Evolutionary conservation across 106 monocot genomes (phyloP), one percentile per base, ranked within the genome.

Genomic region (Allium cepa): DNA sequence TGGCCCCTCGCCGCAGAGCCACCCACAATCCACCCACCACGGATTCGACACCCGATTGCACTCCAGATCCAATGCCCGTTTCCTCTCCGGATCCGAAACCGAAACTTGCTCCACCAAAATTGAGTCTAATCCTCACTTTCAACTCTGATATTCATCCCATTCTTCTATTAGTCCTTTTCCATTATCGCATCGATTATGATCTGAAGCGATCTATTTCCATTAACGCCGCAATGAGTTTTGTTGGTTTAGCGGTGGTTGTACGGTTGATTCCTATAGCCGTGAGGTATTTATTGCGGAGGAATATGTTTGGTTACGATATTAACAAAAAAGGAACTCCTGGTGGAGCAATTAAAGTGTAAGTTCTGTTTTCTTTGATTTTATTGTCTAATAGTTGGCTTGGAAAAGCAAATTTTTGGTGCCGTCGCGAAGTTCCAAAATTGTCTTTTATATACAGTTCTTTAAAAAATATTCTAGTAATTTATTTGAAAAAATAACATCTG

Each of bases 281-380:
- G 4, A 77, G 72, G 56, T 92, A 97, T 63, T 60, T 92, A 50
- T 64, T 89, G 63, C 74, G 82, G 66, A 72, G 92, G 72, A 89
- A 77, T 55, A 28, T 97, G 66, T 97, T 87, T 50, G 96, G 92
- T 4, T 89, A 80, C 51, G 96, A 97, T 69, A 97, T 97, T 78
- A 97, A 97, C 75, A 97, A 97, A 80, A 89, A 82, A 62, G 92
- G 92, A 16, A 89, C 92, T 12, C 84, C 87, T 4, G 82, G 76
- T 68, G 96, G 96, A 7, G 4, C 57, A 17, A 71, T 92, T 62
- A 89, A 84, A 97, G 96, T 97, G 96, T 96, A 49, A 84, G 92
- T 79, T 45, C 51, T 52, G 46, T 48, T 10, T 48, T 48, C 1
- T 8, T 48, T 62, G 62, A 11, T 62, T 62, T 9, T 10, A 17